Evolutionary conservation across 2,329 filamentous ascomycete species (phyloP).

Genomic region (Eutypa lata): DNA sequence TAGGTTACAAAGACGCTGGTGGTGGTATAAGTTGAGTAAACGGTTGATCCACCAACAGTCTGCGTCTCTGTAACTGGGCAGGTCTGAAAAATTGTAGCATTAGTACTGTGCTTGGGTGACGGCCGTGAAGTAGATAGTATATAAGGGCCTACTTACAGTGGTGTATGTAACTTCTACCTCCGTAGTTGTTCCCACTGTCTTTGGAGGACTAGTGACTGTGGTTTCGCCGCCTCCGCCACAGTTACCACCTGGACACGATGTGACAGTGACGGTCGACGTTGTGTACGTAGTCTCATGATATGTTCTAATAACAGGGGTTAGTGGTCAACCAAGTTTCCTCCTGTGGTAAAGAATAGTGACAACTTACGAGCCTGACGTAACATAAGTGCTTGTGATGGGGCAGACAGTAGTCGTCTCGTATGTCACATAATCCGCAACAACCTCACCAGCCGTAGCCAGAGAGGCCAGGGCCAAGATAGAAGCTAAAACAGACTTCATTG

Average conservation of each 20-base stretch:
- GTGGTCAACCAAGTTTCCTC: slow-evolving; percentile 1
- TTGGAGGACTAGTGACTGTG: slow-evolving; percentile 35
- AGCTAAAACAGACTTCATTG: slow-evolving; percentile 24
- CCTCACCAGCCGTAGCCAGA: slow-evolving; percentile 19
- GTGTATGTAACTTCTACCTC: slow-evolving; percentile 38
- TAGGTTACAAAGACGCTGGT: slow-evolving; percentile 37
- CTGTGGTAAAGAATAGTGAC: background rate
- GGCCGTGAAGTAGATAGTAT: background rate
- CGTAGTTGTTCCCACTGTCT: slow-evolving; percentile 32
- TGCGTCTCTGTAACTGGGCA: slow-evolving; percentile 34
- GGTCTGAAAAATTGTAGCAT: slow-evolving; percentile 23
- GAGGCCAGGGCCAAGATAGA: slow-evolving; percentile 24
- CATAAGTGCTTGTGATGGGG: slow-evolving; percentile 42
- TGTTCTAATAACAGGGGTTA: slow-evolving; percentile 30
- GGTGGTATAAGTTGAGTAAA: slow-evolving; percentile 40
- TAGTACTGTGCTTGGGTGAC: slow-evolving; percentile 14
- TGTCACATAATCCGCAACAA: slow-evolving; percentile 19
- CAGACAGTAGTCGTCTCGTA: slow-evolving; percentile 44
- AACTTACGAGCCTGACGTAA: slow-evolving; percentile 37
- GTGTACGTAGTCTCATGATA: slow-evolving; percentile 39
- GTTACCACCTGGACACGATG: slow-evolving; percentile 35
- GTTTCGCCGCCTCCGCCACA: slow-evolving; percentile 24
- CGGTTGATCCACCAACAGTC: slow-evolving; percentile 33
- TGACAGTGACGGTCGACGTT: slow-evolving; percentile 42
- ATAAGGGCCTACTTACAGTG: slow-evolving; percentile 11